A percentile compares a stretch with the other conserved stretches of the same genome.
Evolutionary conservation across 352 stramenopile species (phyloP).

Genomic region (Labyrinthula sp.): DNA sequence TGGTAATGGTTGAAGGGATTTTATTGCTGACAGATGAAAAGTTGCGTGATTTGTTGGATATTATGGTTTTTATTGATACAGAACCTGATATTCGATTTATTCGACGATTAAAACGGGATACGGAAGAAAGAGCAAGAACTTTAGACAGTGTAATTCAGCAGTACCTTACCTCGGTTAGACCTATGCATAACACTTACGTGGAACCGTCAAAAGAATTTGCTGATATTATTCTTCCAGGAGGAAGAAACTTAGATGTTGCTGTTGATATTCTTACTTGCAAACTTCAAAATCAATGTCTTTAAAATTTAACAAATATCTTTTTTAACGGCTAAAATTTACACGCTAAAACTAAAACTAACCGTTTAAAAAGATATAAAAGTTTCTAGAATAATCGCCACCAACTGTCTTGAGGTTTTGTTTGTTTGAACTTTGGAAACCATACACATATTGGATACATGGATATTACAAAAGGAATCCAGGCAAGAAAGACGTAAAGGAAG

Average conservation of each 20-base stretch:
- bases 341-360: too few species aligned
- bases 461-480: too few species aligned
- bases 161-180: conserved; percentile 86
- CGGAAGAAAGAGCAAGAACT: conserved; percentile 69
- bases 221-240: conserved; percentile 80
- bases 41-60: conserved; percentile 69
- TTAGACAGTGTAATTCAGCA: conserved; percentile 79
- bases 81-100: conserved; percentile 75
- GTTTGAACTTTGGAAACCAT: too few species aligned
- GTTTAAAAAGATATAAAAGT: too few species aligned
- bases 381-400: too few species aligned
- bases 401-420: too few species aligned
- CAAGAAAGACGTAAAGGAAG: too few species aligned
- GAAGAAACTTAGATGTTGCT: conserved; percentile 52
- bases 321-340: too few species aligned
- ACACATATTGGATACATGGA: too few species aligned
- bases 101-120: conserved; percentile 69
- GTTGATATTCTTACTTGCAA: conserved; percentile 78
- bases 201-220: conserved; percentile 78
- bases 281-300: too few species aligned
- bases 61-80: conserved; percentile 91
- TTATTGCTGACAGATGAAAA: conserved; percentile 72
- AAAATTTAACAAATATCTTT: too few species aligned
- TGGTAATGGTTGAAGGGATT: conserved; percentile 88
- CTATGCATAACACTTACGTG: conserved; percentile 93